phyloP scores from a whole-genome alignment of 2,329 filamentous ascomycete genomes.

The Colletotrichum lini region DNA sequence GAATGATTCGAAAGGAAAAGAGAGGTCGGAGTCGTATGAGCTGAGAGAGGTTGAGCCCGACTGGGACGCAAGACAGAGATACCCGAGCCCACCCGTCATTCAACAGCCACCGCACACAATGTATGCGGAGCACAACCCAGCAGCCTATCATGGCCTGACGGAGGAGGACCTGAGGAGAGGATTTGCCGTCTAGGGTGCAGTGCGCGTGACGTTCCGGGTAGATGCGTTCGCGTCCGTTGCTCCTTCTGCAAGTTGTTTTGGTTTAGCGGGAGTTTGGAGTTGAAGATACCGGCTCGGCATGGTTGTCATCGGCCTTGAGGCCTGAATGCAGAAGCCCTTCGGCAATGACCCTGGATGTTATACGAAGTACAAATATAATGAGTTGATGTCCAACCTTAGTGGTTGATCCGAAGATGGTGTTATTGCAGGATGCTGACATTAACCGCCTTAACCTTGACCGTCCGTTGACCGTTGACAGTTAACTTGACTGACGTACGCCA shows the following conservation, averaged over 20 bases:
- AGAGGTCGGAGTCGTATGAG: slow-evolving; percentile 65
- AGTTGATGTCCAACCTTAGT: neutral
- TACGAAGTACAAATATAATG: neutral
- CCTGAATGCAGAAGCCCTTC: neutral
- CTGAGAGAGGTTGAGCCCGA: slow-evolving; percentile 61
- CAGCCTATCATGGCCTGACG: slow-evolving; percentile 44
- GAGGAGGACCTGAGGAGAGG: slow-evolving; percentile 42
- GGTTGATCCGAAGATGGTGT: too few species aligned
- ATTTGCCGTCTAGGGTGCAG: neutral
- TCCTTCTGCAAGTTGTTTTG: slow-evolving; percentile 1
- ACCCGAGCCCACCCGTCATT: slow-evolving; percentile 57
- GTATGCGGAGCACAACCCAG: slow-evolving; percentile 41
- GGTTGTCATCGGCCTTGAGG: neutral
- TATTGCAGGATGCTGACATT: neutral
- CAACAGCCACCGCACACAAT: slow-evolving; percentile 60
- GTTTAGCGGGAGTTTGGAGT: slow-evolving; percentile 41
- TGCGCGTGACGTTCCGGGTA: neutral
- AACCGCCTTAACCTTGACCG: neutral
- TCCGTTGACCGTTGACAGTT: neutral
- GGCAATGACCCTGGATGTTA: neutral
- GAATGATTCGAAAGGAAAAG: slow-evolving; percentile 54
- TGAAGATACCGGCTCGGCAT: slow-evolving; percentile 1
- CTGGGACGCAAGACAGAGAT: slow-evolving; percentile 45
- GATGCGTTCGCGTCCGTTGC: neutral
- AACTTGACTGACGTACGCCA: slow-evolving; percentile 2